phyloP scores from a whole-genome alignment of 495 filamentous ascomycete species.

The Neurospora hispaniola region DNA sequence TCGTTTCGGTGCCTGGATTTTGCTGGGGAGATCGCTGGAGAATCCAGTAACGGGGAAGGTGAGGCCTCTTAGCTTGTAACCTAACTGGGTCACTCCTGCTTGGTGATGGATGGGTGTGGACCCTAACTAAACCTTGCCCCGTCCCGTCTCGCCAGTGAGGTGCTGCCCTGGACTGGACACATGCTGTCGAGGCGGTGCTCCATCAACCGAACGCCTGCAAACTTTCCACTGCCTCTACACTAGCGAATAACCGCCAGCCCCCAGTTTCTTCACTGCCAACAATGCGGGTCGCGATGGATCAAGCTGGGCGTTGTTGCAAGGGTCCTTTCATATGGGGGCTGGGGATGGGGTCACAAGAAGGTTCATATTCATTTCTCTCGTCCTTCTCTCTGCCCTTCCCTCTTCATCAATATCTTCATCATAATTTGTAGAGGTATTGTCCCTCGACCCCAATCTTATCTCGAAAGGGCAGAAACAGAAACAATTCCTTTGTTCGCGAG shows the following conservation, averaged over 20 bases:
- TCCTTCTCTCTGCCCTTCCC: not conserved
- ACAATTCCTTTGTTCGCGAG: not conserved
- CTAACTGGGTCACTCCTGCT: not conserved
- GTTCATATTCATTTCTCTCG: not conserved
- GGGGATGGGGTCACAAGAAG: not conserved
- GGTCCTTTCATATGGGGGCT: not conserved
- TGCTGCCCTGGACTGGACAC: not conserved
- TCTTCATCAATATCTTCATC: not conserved
- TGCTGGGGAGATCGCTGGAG: not conserved
- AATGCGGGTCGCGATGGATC: not conserved
- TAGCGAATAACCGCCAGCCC: not conserved
- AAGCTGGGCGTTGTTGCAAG: not conserved
- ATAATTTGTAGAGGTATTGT: not conserved
- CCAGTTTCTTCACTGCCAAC: not conserved
- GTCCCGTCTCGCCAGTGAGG: not conserved
- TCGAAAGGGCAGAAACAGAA: not conserved
- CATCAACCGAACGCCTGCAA: not conserved
- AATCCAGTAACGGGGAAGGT: not conserved
- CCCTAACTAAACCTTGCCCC: not conserved
- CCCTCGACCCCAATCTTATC: not conserved
- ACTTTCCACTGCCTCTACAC: not conserved
- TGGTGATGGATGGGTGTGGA: not conserved
- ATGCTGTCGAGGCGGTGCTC: not conserved
- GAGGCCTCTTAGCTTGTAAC: not conserved
- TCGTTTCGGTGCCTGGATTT: not conserved